phyloP scores from a whole-genome alignment of 202 grass and related monocot species.

The Carex arenaria region DNA sequence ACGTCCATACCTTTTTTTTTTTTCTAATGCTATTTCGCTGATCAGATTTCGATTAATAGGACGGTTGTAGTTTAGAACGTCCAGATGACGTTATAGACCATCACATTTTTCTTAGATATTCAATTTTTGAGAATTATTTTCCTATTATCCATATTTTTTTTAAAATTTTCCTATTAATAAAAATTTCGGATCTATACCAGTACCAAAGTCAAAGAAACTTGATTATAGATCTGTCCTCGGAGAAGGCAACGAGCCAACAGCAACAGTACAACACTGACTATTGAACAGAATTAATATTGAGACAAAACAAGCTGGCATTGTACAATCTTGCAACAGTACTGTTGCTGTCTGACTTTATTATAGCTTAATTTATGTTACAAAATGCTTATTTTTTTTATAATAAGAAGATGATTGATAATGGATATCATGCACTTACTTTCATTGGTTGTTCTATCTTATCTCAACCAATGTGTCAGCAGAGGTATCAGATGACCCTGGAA shows the following conservation, averaged over 20 bases:
- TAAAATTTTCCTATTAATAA: too few species aligned
- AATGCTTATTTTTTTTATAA: background rate
- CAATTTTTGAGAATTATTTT: too few species aligned
- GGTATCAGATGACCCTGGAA: background rate
- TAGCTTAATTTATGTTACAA: background rate
- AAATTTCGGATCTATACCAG: too few species aligned
- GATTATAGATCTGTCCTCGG: slow-evolving; percentile 1
- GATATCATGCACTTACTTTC: background rate
- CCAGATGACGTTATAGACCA: too few species aligned
- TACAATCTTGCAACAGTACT: background rate
- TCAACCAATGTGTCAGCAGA: background rate
- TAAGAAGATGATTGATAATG: background rate
- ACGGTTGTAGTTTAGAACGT: too few species aligned
- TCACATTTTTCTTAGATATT: too few species aligned
- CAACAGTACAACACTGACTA: background rate
- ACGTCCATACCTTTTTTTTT: too few species aligned
- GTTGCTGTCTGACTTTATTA: background rate
- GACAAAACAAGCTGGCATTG: slow-evolving; percentile 1
- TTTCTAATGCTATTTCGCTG: too few species aligned
- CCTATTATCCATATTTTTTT: too few species aligned
- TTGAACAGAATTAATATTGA: background rate
- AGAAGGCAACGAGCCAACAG: background rate
- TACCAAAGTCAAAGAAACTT: background rate
- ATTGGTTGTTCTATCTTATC: background rate
- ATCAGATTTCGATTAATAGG: too few species aligned